Base-by-base conservation (phyloP, 2,329 filamentous ascomycete genomes). In the Akanthomyces lecanii region DNA sequence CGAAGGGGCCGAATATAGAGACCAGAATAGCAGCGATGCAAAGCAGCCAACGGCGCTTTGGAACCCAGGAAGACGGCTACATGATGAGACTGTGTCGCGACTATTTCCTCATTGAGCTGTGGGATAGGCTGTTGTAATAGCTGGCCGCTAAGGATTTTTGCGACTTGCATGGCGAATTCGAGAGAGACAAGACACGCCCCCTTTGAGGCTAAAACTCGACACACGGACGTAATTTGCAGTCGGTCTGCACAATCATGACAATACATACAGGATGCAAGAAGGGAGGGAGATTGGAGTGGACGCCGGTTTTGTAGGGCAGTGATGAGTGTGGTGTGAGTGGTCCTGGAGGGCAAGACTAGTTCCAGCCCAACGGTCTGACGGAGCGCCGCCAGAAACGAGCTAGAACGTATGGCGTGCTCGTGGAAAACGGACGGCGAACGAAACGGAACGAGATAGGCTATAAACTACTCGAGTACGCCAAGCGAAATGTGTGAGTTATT, bases 381-480 rank as follows among this genome's bases (percentile, higher is more conserved):
- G 48, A n/a, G 42, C 23, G 21, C 47, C 38, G 44, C 47, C 57
- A 52, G 48, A 60, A 52, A 42, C 44, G 21, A 42, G 57, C 58
- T 45, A 61, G 58, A 53, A 47, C 21, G 28, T 28, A 61, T 61
- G 48, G 50, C 58, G 58, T 61, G 58, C 48, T 61, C 12, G 58
- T 28, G 12, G 58, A 42, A 51, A 59, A 51, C 33, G 56, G 56
- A 50, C 30, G 42, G 25, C 54, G 30, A 30, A 25, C 40, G 23
- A 59, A 59, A 59, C 56, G 47, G 56, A 59, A 38, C 28, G 30
- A 28, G 40, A 38, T 38, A 28, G 54, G 23, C 54, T 18, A 18
- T 18, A 38, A n/a, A 16, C 30, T 8, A 18, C 28, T 25, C 45
- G 30, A 36, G 33, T 11, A n/a, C 44, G 30, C 25, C n/a, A 28